Evolutionary conservation across 2,329 filamentous ascomycete genomes (phyloP), one percentile per base, ranked within the genome.

Genomic region (Bertia moriformis): DNA sequence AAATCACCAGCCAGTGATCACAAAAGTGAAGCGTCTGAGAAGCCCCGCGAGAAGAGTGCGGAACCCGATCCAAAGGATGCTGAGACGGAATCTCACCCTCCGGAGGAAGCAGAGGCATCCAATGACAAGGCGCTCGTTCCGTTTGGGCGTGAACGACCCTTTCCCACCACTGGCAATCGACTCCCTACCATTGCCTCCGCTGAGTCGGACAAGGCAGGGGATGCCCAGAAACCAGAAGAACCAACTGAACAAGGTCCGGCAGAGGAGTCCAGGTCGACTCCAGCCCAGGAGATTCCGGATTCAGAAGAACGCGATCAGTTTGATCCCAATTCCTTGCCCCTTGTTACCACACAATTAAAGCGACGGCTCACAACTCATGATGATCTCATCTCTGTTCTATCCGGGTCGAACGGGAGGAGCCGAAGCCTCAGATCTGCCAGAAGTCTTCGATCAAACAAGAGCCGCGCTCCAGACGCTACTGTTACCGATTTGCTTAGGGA

Each of bases 301-400:
- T 10, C 24, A n/a, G 24, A 29, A n/a, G 24, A 29, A n/a, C 10
- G 24, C 10, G 32, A 35, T 17, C 10, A 35, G 15, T 35, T 35
- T 17, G 32, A 35, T 15, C 32, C 32, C 10, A 17, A 35, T 35
- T 35, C 32, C 7, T 15, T 35, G 12, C 32, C 32, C 17, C 10
- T 17, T 12, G 32, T 35, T 7, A 10, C 32, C 7, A 10, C 32
- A 7, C 32, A 35, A 15, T 54, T 71, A 30, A 69, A 66, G 47
- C 67, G 70, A 40, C 67, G 67, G 45, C 61, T 78, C 36, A 78
- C 74, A 10, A 78, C 69, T 37, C 74, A 80, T 53, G 69, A 73
- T 38, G 77, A 82, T 53, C 60, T 82, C 36, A 78, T 82, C 45
- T 81, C 77, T 4, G 74, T 81, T 12, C 57, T 82, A 3, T 82